Base-by-base conservation (phyloP, 495 filamentous ascomycete species). In the Viridothelium virens region DNA sequence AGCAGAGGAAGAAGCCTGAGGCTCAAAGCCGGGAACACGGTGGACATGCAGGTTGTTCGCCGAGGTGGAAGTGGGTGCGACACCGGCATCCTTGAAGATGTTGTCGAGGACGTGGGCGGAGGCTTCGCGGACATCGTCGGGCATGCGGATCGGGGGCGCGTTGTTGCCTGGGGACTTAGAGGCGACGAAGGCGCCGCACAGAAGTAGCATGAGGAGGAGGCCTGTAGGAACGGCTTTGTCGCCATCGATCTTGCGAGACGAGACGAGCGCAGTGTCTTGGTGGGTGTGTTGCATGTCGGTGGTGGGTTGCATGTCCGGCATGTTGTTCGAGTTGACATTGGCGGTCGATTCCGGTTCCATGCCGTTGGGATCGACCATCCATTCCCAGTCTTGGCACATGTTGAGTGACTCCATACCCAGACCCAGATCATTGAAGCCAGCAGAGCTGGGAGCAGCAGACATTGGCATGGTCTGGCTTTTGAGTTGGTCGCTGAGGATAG, bases 181-280 rank as follows among this genome's bases (percentile, higher is more conserved):
- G 63, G 93, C 91, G 68, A 97, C 91, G 76, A 96, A 97, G 62
- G 94, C 94, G 71, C 94, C 94, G 72, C 96, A 92, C 66, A 98
- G 89, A 67, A 98, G 90, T 70, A 96, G 90, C 92, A 86, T 85
- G 65, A 74, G 74, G 25, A 78, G 68, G n/a, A 79, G 70, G 46
- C 76, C 76, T 2, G 74, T 73, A 47, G 76, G 73, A 36, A 75
- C 69, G 31, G 76, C 72, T 68, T 74, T 75, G n/a, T 77, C 76
- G 36, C 6, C 53, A 14, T 59, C 53, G 25, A 59, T 31, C 53
- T 59, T 59, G 53, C 53, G 53, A 0, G 53, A 59, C 36, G 53
- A 14, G 36, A 59, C 53, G 2, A 59, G 53, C 3, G 53, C 53
- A 10, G n/a, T 34, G 0, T 59, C 53, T 59, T 59, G 53, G 14